A percentile compares a stretch with the other conserved stretches of the same genome.
phyloP scores from a whole-genome alignment of 2,329 filamentous ascomycete species.

The Penicillium sumatraense region DNA sequence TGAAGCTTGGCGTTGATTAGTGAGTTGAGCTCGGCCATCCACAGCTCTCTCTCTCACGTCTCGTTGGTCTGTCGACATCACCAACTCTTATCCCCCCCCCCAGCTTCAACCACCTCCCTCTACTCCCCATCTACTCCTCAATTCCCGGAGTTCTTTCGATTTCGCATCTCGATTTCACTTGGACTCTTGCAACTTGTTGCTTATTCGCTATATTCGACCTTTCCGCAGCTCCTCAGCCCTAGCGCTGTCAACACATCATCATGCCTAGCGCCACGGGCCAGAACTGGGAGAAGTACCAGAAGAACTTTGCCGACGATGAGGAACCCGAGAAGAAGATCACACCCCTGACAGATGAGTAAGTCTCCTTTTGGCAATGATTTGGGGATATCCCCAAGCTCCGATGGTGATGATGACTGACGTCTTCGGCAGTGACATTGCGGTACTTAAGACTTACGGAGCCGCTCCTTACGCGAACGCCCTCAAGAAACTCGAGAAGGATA shows the following conservation, averaged over 20 bases:
- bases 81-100: conserved; percentile 22
- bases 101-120: no score
- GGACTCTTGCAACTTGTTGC: conserved; percentile 4
- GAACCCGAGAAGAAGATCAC: conserved; percentile 99
- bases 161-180: neutral
- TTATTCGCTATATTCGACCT: conserved; percentile 12
- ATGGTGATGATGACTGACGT: conserved; percentile 36
- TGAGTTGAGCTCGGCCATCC: conserved; percentile 41
- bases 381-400: neutral
- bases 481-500: conserved; percentile 98
- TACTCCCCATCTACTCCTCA: conserved; percentile 22
- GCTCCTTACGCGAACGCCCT: conserved; percentile 91
- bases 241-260: conserved; percentile 40
- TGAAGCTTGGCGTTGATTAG: conserved; percentile 47
- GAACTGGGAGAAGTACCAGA: conserved; percentile 99
- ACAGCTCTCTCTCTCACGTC: conserved; percentile 29
- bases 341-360: conserved; percentile 92
- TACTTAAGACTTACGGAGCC: conserved; percentile 97
- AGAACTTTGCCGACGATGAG: conserved; percentile 95
- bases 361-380: conserved; percentile 20
- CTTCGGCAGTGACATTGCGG: conserved; percentile 84
- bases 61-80: conserved; percentile 33
- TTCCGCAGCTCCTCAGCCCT: conserved; percentile 25
- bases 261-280: conserved; percentile 93
- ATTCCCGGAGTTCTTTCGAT: conserved; percentile 5